A percentile compares a stretch with the other conserved stretches of the same genome.
Conservation (phyloP, 177 flowering plant genomes). For the Tripterygium wilfordii region DNA sequence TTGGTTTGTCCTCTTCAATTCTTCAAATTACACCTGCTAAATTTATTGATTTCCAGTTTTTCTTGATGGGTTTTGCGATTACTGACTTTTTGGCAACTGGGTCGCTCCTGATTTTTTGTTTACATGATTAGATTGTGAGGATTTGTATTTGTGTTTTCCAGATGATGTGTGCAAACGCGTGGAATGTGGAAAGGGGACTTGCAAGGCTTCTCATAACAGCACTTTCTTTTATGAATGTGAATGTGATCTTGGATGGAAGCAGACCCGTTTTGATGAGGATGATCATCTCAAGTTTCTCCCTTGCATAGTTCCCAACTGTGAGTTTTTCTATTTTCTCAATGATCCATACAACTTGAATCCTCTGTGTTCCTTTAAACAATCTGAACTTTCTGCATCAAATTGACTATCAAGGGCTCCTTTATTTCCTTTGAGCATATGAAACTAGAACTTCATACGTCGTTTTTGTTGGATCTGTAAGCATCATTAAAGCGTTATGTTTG, state of each 20-base stretch:
- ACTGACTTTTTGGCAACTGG: conserved; percentile 2
- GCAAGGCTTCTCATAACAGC: conserved; percentile 33
- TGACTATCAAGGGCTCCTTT: too few relatives aligned
- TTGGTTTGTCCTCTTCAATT: conserved; percentile 19
- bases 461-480: neutral
- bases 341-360: too few relatives aligned
- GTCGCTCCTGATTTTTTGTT: neutral
- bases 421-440: too few relatives aligned
- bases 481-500: too few relatives aligned
- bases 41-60: neutral
- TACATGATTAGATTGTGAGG: neutral
- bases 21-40: neutral
- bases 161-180: conserved; percentile 47
- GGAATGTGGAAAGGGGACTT: conserved; percentile 70
- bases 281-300: conserved; percentile 43
- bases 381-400: too few relatives aligned
- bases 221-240: conserved; percentile 36
- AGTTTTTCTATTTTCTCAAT: conserved; percentile 6
- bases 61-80: conserved; percentile 4
- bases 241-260: conserved; percentile 65
- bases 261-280: conserved; percentile 16
- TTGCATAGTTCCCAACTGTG: conserved; percentile 69
- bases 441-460: too few relatives aligned
- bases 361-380: neutral
- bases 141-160: conserved; percentile 12